phyloP scores from a whole-genome alignment of 163 green algal species.

The Scenedesmus sp. region DNA sequence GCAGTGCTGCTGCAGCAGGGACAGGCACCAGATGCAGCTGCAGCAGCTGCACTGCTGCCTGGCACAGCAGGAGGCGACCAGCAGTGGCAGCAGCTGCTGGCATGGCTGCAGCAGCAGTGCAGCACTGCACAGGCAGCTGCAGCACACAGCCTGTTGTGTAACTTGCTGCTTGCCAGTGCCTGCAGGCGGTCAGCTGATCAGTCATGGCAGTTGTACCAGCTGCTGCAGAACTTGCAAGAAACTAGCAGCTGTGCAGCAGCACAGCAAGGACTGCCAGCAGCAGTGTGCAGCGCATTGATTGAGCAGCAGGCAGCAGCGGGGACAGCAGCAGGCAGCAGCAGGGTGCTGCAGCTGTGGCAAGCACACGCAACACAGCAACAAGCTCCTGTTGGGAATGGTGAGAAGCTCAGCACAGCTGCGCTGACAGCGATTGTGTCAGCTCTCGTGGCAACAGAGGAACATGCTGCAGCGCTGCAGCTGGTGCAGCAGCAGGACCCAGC shows the following conservation, averaged over 20 bases:
- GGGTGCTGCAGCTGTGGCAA: background rate
- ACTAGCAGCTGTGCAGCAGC: background rate
- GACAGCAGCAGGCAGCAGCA: background rate
- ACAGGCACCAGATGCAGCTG: background rate
- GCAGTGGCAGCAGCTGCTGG: constrained; percentile 6
- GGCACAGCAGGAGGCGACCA: background rate
- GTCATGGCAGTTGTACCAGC: constrained; percentile 7
- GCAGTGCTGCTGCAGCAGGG: constrained; percentile 23
- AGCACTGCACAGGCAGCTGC: background rate
- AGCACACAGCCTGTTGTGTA: background rate
- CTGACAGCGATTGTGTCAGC: background rate
- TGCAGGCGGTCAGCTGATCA: background rate
- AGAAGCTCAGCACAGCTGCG: background rate
- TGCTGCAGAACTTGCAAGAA: background rate
- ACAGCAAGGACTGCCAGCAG: constrained; percentile 8
- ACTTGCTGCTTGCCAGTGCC: background rate
- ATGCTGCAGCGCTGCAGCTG: background rate
- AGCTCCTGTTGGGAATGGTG: background rate
- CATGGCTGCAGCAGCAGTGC: constrained; percentile 1
- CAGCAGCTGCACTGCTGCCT: background rate
- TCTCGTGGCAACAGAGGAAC: background rate
- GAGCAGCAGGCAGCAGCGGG: background rate
- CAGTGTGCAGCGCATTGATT: constrained; percentile 11
- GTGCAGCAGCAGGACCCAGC: background rate
- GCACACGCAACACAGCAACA: background rate